These are phyloP conservation scores for Penicillium sp. DNA, from an alignment of 2,329 filamentous ascomycete species.

Conservation along the genomic window DNA sequence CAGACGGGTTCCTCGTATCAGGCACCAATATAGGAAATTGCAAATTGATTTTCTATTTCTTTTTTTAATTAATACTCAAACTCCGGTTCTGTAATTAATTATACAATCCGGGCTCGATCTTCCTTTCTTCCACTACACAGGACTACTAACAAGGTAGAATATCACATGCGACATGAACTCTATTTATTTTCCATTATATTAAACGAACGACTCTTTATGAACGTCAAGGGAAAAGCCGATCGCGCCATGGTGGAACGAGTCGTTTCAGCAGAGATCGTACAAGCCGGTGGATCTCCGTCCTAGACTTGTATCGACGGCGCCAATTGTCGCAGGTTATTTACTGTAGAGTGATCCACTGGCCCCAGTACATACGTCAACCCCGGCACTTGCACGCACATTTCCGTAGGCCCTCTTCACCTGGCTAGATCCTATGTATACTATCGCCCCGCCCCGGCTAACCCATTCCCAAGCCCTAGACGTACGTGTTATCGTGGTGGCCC, in stretches of 20 bases:
- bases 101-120: too few species aligned
- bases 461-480: background rate
- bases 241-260: background rate
- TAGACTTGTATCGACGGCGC: background rate
- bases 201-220: background rate
- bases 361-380: constrained; percentile 11
- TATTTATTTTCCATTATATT: background rate
- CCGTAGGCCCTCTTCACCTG: background rate
- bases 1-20: background rate
- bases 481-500: constrained; percentile 1
- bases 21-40: background rate
- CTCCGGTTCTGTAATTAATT: too few species aligned
- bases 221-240: background rate
- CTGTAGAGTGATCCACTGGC: background rate
- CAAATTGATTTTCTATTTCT: too few species aligned
- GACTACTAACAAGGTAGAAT: too few species aligned
- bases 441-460: background rate
- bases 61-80: too few species aligned
- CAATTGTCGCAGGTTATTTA: background rate
- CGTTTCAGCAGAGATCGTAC: constrained; percentile 8
- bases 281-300: constrained; percentile 6
- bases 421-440: background rate
- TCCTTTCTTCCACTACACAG: too few species aligned
- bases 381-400: constrained; percentile 1
- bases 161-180: background rate